Conservation (phyloP, 495 filamentous ascomycete genomes). For the Aspergillus bertholletiae region DNA sequence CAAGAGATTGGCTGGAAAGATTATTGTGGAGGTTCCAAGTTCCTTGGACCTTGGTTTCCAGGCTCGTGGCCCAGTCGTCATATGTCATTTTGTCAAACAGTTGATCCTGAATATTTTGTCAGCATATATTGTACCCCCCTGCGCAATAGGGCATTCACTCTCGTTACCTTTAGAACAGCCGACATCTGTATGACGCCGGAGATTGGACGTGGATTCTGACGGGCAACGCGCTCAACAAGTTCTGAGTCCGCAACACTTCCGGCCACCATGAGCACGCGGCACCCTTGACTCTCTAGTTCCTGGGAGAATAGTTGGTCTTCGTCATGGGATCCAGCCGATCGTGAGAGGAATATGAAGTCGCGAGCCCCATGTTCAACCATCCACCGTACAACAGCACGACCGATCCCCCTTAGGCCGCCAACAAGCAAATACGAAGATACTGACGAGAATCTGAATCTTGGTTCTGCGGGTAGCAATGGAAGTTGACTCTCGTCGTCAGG, state of each 20-base stretch:
- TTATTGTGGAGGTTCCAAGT: slow-evolving; percentile 50
- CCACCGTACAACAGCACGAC: slow-evolving; percentile 50
- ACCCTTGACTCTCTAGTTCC: slow-evolving; percentile 30
- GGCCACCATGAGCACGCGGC: slow-evolving; percentile 10
- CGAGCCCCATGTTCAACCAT: slow-evolving; percentile 55
- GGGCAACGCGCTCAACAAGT: slow-evolving; percentile 4
- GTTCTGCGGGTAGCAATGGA: neutral
- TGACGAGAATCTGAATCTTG: neutral
- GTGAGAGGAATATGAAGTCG: slow-evolving; percentile 44
- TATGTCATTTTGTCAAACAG: slow-evolving; percentile 38
- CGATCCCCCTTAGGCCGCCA: slow-evolving; percentile 55
- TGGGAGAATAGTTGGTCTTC: slow-evolving; percentile 14
- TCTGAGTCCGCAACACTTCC: slow-evolving; percentile 8
- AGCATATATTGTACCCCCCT: too few species aligned
- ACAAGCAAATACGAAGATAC: slow-evolving; percentile 35
- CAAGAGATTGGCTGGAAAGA: slow-evolving; percentile 23
- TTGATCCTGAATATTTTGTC: too few species aligned
- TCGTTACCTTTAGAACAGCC: slow-evolving; percentile 19
- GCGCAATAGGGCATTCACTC: too few species aligned
- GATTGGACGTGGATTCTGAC: slow-evolving; percentile 6
- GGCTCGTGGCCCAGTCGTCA: slow-evolving; percentile 25
- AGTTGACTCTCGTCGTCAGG: slow-evolving; percentile 5
- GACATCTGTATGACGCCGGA: slow-evolving; percentile 29
- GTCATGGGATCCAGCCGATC: slow-evolving; percentile 8
- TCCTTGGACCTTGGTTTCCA: slow-evolving; percentile 37